Evolutionary conservation across 2,329 filamentous ascomycete species (phyloP), one percentile per base, ranked within the genome.

Genomic region (Neofusicoccum cordaticola): DNA sequence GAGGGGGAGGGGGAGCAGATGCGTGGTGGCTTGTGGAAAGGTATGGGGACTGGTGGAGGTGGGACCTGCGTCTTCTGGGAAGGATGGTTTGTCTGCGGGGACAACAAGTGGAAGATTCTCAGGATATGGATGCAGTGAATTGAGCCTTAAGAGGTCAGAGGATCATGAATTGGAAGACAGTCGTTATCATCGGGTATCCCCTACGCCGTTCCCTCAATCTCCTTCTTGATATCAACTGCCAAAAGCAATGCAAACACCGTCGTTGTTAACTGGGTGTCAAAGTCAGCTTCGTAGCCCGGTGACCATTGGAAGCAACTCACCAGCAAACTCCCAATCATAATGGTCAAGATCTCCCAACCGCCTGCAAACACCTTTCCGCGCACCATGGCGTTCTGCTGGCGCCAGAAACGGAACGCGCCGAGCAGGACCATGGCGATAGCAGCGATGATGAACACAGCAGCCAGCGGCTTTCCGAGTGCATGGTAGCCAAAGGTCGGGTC

Each of bases 391-490:
- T 80, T 80, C 73, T 90, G 87, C 68, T 87, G 82, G 65, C 83
- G 81, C 82, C 84, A 89, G 69, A 86, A 88, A 31, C 87, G 80
- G 67, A 81, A 79, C 1, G 82, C 81, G 1, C 87, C 88, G n/a
- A 89, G 68, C 0, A 83, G 35, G 0, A 83, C 73, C 7, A 85
- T 78, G 1, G 82, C 47, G 22, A 86, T 78, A 0, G 84, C 84
- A 31, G 79, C 74, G 44, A 65, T 72, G 44, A 86, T 83, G 61
- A 83, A 82, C 5, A 81, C 74, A 11, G 77, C 80, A 3, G 81
- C 75, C 4, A 92, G 75, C 0, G 89, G 88, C 63, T 84, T 83
- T 2, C 88, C 88, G 2, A 90, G 77, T 11, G 82, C 75, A 66
- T 81, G 85, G 72, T 86, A 91, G 0, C 86, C 86, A 65, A 90